Conservation (phyloP, 805 yeast genomes). For the Zygoascus flipseniorum region DNA sequence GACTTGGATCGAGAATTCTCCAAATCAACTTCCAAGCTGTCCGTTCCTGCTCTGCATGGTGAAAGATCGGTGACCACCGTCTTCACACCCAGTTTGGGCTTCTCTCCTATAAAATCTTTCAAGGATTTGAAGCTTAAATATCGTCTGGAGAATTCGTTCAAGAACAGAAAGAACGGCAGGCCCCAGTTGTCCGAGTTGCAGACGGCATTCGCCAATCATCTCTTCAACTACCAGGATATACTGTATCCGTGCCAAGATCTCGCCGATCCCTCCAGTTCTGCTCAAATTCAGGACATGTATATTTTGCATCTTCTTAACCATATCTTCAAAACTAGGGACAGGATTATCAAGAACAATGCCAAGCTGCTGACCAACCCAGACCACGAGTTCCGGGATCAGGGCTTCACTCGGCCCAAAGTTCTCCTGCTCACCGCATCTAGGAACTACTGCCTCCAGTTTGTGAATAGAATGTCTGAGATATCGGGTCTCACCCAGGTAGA, state of each 20-base stretch:
- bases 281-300: conserved; percentile 54
- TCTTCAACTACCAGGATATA: conserved; percentile 68
- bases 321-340: conserved; percentile 75
- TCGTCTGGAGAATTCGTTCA: conserved; percentile 14
- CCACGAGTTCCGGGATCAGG: conserved; percentile 80
- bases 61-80: background rate
- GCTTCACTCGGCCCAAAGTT: conserved; percentile 89
- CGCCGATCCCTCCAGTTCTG: conserved; percentile 32
- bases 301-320: conserved; percentile 73
- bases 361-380: conserved; percentile 40
- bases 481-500: conserved; percentile 72
- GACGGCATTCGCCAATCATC: conserved; percentile 46
- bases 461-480: conserved; percentile 49
- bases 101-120: background rate
- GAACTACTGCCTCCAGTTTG: conserved; percentile 61
- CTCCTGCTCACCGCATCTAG: conserved; percentile 79
- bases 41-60: conserved; percentile 15
- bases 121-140: conserved; percentile 14
- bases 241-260: conserved; percentile 47
- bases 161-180: conserved; percentile 12
- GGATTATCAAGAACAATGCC: conserved; percentile 68
- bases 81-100: background rate
- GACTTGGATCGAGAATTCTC: background rate
- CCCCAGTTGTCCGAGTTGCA: conserved; percentile 39
- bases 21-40: conserved; percentile 9